Base-by-base conservation (phyloP, 805 yeast genomes). In the Ogataea glucozyma region DNA sequence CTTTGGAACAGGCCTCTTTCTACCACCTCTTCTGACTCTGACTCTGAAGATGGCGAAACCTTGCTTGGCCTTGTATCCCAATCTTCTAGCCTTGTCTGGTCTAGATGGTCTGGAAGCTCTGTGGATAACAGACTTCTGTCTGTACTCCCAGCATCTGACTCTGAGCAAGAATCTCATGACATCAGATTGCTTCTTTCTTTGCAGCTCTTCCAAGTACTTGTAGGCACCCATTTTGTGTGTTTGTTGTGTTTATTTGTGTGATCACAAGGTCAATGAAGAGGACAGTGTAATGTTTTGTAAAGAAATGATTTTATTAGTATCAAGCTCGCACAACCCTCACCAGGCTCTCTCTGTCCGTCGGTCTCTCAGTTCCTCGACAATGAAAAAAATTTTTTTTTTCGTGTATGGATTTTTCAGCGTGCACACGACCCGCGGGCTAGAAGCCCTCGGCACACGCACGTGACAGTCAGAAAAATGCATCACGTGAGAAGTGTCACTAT, bases 101-200 rank as follows among this genome's bases (percentile, higher is more conserved):
- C 98, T 90, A 63, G 97, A 85, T 67, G 99, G 99, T 76, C 91
- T 88, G 48, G 95, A 65, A 63, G 97, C 97, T 76, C 99, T 86
- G 97, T 93, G 98, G 76, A 93, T 85, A 62, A 90, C 98, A 69
- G 80, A 84, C 82, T 85, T 84, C 81, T 93, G 99, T 82, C 99
- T 90, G 96, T 89, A 93, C 79, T 93, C 99, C 99, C 99, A 93
- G 81, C 97, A 93, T 88, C 99, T 88, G 83, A 93, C 96, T 77
- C 99, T 86, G 79, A 86, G 87, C 71, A 93, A 81, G 88, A 93
- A 93, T 79, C 99, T 88, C 80, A 87, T 79, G 68, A 93, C 97
- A 78, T 93, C 99, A 71, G 97, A 89, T 83, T 93, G 99, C 85
- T 93, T 93, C 95, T 93, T 93, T 84, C 97, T 90, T 76, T 89